phyloP scores from a whole-genome alignment of 2,329 filamentous ascomycete genomes.

The Thelonectria olida region DNA sequence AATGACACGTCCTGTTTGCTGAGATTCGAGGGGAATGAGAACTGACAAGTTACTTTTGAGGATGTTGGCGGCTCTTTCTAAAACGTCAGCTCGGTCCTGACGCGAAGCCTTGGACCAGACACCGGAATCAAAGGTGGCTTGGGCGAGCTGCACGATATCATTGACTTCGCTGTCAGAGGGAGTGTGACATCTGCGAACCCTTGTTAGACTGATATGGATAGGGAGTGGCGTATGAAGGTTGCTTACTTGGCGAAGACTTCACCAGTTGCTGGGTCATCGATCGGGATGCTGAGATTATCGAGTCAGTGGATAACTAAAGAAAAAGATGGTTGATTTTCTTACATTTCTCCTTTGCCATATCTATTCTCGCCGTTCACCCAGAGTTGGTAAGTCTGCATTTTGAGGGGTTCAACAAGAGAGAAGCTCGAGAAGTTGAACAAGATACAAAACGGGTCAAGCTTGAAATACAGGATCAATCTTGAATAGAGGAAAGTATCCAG shows the following conservation, averaged over 20 bases:
- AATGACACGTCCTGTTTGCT: constrained; percentile 73
- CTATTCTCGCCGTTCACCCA: constrained; percentile 40
- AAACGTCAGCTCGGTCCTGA: constrained; percentile 67
- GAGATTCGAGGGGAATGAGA: constrained; percentile 71
- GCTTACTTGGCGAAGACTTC: constrained; percentile 61
- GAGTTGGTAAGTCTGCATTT: constrained; percentile 20
- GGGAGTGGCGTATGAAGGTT: background rate
- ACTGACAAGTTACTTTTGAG: constrained; percentile 61
- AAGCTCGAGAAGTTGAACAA: background rate
- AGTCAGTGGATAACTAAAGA: background rate
- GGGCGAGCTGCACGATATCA: constrained; percentile 54
- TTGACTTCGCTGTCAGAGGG: constrained; percentile 43
- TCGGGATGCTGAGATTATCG: constrained; percentile 51
- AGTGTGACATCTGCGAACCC: constrained; percentile 37
- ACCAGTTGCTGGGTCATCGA: constrained; percentile 64
- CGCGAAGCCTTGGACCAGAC: constrained; percentile 70
- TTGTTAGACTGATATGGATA: background rate
- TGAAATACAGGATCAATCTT: no score
- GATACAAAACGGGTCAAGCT: background rate
- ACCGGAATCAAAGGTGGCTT: constrained; percentile 71
- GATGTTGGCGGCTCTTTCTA: constrained; percentile 67
- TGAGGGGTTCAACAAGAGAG: background rate
- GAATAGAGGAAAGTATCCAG: no score
- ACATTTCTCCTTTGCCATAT: constrained; percentile 56
- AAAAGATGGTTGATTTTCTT: constrained; percentile 39